These are phyloP conservation scores for Pseudohalonectria lignicola DNA, from an alignment of 2,329 filamentous ascomycete genomes.

Conservation along the genomic window DNA sequence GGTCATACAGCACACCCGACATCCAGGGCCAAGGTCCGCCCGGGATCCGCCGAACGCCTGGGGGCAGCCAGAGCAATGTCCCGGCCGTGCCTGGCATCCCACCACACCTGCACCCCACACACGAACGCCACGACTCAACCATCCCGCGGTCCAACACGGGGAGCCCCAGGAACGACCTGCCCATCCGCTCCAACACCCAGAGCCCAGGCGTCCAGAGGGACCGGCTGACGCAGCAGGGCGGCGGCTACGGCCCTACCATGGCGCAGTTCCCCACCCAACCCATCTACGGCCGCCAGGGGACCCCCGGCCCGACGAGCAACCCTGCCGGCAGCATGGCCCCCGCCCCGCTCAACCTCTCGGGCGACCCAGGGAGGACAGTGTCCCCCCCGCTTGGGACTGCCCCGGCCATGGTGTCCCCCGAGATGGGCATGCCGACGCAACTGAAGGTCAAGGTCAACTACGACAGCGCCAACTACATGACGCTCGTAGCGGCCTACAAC, in stretches of 20 bases:
- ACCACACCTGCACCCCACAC: constrained; percentile 50
- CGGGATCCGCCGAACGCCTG: constrained; percentile 43
- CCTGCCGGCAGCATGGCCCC: constrained; percentile 15
- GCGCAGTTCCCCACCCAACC: constrained; percentile 45
- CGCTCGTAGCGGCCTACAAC: constrained; percentile 90
- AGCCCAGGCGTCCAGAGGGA: constrained; percentile 59
- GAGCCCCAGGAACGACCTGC: constrained; percentile 61
- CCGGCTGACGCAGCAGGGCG: constrained; percentile 35
- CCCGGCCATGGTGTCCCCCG: constrained; percentile 22
- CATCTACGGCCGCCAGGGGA: constrained; percentile 35
- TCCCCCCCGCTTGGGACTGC: constrained; percentile 22
- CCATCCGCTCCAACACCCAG: constrained; percentile 57
- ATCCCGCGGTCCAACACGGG: constrained; percentile 73
- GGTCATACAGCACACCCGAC: constrained; percentile 92
- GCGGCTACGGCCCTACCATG: constrained; percentile 38
- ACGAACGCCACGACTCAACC: constrained; percentile 39
- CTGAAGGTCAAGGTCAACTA: constrained; percentile 94
- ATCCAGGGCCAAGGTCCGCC: constrained; percentile 70
- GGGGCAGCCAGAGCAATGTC: constrained; percentile 41
- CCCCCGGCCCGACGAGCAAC: constrained; percentile 21
- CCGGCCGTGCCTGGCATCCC: constrained; percentile 70
- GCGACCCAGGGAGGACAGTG: constrained; percentile 12
- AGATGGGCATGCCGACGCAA: constrained; percentile 56
- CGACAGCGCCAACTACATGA: constrained; percentile 76
- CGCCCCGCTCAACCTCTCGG: constrained; percentile 21